Base-by-base conservation (phyloP, 306 rosid species). In the Dryas alaskensis region DNA sequence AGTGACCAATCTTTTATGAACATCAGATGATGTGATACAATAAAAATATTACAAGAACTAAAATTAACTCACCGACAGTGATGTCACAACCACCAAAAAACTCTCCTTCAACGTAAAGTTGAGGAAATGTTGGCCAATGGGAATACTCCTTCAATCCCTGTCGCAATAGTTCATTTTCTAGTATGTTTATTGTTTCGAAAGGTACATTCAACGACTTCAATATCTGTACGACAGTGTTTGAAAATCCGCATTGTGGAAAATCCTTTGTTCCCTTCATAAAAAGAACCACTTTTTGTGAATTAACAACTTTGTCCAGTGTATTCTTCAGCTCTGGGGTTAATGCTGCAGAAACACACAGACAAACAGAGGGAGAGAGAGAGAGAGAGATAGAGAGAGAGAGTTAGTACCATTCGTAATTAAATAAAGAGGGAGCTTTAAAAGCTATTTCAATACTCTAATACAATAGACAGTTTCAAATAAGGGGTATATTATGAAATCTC, bases 11-110 rank as follows among this genome's bases (percentile, higher is more conserved):
- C 4, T 10, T 52, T 5, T n/a, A 42, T 2, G 59, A n/a, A 22
- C 19, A 67, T 10, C 2, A 37, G 19, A 52, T 37, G 3, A 51
- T 37, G 59, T 39, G n/a, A 31, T 37, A 7, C 14, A 60, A n/a
- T 14, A 59, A 49, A n/a, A 60, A 6, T 12, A 7, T 46, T 14
- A 70, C 43, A 19, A 69, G 7, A 74, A 43, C 27, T 72, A 19
- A 67, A 27, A 37, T 50, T 42, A 59, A 76, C 97, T 79, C 84
- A 94, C 99, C 99, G 49, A 94, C 86, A 72, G 99, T 90, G 84
- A 94, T 92, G 85, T 94, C 99, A 79, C 97, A 92, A 60, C 99
- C 99, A 73, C 99, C 99, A 68, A 94, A 89, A 76, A 94, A 94
- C 86, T 94, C 97, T 82, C 99, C 99, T 3, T 92, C 99, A 49